Percentiles rank a stretch among this genome's conserved stretches.
These are phyloP conservation scores for Cystobasidiaceae sp. DNA, from an alignment of 1,284 basidiomycete genomes.

Conservation along the genomic window DNA sequence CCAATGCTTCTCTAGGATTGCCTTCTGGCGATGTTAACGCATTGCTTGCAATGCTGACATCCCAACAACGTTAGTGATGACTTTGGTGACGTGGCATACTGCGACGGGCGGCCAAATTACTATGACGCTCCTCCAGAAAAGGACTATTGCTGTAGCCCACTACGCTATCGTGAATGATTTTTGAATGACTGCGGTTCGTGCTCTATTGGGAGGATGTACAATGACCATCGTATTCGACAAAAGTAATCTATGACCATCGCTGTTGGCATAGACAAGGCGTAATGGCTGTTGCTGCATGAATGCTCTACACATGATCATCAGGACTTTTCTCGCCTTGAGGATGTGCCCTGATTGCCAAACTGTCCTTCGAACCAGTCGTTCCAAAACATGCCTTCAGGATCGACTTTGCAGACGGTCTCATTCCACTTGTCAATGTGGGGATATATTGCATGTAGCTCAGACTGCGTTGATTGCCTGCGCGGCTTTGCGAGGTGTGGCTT, in stretches of 20 bases:
- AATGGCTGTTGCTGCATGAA: too few relatives aligned
- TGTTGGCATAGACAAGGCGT: too few relatives aligned
- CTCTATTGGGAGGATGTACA: too few relatives aligned
- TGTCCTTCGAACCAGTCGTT: conserved; percentile 16
- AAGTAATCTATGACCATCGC: too few relatives aligned
- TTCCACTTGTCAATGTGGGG: conserved; percentile 8
- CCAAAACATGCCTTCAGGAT: conserved; percentile 24
- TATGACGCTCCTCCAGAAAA: too few relatives aligned
- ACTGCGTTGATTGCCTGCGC: background rate
- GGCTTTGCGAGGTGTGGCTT: conserved; percentile 24
- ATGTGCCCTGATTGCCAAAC: background rate
- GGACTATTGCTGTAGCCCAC: too few relatives aligned
- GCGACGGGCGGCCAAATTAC: too few relatives aligned
- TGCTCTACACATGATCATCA: too few relatives aligned
- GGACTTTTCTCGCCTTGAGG: background rate
- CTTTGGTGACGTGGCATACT: too few relatives aligned
- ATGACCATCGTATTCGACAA: too few relatives aligned
- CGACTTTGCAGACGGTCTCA: background rate
- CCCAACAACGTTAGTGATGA: conserved; percentile 14
- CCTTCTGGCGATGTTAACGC: conserved; percentile 13
- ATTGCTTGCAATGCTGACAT: conserved; percentile 26
- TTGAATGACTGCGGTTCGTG: too few relatives aligned
- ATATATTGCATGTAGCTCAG: background rate
- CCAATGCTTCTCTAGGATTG: background rate
- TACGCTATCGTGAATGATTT: too few relatives aligned